phyloP scores from a whole-genome alignment of 2,329 filamentous ascomycete species.

The Amesomyces nigricolor region DNA sequence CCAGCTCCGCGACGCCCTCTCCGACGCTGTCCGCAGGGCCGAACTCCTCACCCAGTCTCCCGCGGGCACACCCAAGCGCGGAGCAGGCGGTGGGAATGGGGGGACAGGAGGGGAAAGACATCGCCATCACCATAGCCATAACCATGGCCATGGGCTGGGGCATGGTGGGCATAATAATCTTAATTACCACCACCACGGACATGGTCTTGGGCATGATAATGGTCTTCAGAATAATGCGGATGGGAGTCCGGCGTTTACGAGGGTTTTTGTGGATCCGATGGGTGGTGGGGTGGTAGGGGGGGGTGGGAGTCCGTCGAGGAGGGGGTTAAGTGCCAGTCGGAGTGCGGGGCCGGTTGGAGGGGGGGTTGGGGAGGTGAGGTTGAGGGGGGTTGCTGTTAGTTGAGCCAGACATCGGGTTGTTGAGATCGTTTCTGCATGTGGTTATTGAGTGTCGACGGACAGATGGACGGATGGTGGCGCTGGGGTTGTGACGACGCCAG shows the following conservation, averaged over 20 bases:
- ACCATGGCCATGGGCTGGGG: too few relatives aligned
- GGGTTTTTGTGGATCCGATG: constrained; percentile 57
- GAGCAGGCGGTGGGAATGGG: constrained; percentile 28
- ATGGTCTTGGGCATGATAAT: constrained; percentile 10
- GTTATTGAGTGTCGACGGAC: too few relatives aligned
- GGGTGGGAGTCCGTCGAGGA: constrained; percentile 50
- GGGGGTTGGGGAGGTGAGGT: too few relatives aligned
- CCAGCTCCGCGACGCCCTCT: constrained; percentile 53
- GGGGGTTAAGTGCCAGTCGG: constrained; percentile 30
- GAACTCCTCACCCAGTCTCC: constrained; percentile 56
- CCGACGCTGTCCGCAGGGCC: constrained; percentile 53
- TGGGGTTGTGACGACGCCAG: too few relatives aligned
- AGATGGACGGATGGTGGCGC: too few relatives aligned
- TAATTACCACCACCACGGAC: too few relatives aligned
- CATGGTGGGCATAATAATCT: too few relatives aligned
- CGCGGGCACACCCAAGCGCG: constrained; percentile 43
- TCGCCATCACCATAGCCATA: too few relatives aligned
- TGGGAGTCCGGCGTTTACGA: constrained; percentile 61
- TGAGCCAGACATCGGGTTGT: constrained; percentile 24
- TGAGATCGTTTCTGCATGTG: too few relatives aligned
- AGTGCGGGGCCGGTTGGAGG: constrained; percentile 30
- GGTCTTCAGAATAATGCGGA: constrained; percentile 38
- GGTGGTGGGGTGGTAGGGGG: too few relatives aligned
- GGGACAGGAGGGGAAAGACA: too few relatives aligned
- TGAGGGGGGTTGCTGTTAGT: constrained; percentile 51